phyloP scores from a whole-genome alignment of 495 filamentous ascomycete genomes.

The Poronia punctata region DNA sequence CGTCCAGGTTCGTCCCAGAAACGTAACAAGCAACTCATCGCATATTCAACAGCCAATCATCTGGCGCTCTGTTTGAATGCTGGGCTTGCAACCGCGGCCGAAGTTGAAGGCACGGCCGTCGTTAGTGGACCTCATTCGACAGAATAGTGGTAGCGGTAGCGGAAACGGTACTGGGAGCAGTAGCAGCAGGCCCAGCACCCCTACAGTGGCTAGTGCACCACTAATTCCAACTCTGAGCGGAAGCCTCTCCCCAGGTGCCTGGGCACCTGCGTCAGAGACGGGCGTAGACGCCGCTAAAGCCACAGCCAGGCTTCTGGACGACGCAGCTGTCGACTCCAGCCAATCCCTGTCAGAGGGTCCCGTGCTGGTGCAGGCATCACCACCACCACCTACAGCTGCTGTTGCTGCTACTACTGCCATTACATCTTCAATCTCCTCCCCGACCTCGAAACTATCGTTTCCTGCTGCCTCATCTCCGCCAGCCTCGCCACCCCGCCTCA shows the following conservation, averaged over 20 bases:
- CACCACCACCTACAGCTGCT: conserved; percentile 33
- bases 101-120: conserved; percentile 65
- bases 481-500: conserved; percentile 24
- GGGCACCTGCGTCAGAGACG: conserved; percentile 16
- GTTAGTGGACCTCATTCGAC: conserved; percentile 61
- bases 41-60: conserved; percentile 1
- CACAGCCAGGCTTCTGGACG: conserved; percentile 19
- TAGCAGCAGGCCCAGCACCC: conserved; percentile 27
- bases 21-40: not conserved
- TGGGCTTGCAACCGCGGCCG: conserved; percentile 51
- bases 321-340: conserved; percentile 24
- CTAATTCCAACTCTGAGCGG: not conserved
- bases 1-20: too few relatives aligned
- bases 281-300: conserved; percentile 25
- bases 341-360: conserved; percentile 51
- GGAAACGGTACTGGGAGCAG: conserved; percentile 13
- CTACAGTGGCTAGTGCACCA: conserved; percentile 16
- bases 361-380: conserved; percentile 30
- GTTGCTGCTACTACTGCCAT: conserved; percentile 33
- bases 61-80: conserved; percentile 32
- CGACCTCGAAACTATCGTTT: conserved; percentile 16
- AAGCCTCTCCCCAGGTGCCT: not conserved
- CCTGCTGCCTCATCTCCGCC: conserved; percentile 18
- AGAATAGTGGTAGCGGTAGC: conserved; percentile 26
- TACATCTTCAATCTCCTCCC: conserved; percentile 24